Evolutionary conservation across 164 flowering plant genomes (phyloP).

Genomic region (Chimonanthus praecox): DNA sequence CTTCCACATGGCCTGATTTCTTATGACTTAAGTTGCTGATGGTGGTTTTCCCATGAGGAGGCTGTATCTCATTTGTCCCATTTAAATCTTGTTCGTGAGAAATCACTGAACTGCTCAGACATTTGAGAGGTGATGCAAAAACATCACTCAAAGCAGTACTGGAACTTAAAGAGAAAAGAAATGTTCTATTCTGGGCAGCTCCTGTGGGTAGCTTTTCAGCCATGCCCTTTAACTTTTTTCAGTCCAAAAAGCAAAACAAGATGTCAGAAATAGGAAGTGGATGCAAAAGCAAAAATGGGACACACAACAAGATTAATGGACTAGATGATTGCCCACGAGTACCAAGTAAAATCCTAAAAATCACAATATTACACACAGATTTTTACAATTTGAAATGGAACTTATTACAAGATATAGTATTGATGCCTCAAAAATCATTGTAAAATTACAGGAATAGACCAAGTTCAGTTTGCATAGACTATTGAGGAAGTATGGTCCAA

Average conservation of each 20-base stretch:
- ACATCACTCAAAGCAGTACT: background rate
- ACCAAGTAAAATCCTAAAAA: background rate
- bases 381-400: background rate
- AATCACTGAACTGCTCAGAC: background rate
- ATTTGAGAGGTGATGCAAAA: background rate
- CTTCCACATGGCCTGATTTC: background rate
- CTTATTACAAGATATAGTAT: background rate
- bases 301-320: no score
- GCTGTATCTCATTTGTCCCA: background rate
- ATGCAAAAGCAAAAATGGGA: background rate
- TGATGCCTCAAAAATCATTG: background rate
- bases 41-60: background rate
- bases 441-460: background rate
- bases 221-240: background rate
- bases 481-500: background rate
- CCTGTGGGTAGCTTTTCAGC: slow-evolving; percentile 1
- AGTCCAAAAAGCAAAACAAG: background rate
- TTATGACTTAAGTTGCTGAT: background rate
- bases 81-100: background rate
- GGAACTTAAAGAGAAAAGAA: background rate
- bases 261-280: background rate
- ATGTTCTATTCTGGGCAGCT: background rate
- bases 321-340: no score
- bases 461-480: background rate
- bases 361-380: background rate